Evolutionary conservation across 495 filamentous ascomycete species (phyloP).

Genomic region (Penicillium cosmopolitanum): DNA sequence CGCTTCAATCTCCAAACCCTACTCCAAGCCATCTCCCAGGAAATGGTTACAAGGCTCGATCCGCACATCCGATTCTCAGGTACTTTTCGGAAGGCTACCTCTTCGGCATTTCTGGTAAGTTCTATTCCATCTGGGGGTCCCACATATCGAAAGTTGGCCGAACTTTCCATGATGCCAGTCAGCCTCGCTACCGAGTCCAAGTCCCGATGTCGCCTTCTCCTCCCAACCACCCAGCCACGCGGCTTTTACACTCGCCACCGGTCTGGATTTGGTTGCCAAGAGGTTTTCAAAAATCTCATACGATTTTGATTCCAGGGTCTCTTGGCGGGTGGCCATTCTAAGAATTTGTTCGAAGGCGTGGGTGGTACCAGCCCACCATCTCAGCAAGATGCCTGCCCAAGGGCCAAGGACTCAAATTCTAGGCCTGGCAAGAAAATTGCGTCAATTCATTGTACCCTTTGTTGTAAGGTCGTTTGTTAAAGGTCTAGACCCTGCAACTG

Average conservation of each 20-base stretch:
- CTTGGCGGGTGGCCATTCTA: conserved; percentile 4
- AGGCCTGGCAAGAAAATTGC: background rate
- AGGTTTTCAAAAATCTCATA: background rate
- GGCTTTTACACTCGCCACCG: background rate
- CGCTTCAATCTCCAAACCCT: background rate
- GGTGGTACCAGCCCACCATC: background rate
- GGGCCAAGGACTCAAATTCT: background rate
- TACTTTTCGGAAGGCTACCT: background rate
- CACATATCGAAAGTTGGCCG: background rate
- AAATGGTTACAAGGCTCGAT: background rate
- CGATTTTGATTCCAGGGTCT: background rate
- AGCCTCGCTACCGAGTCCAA: background rate
- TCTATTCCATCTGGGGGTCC: background rate
- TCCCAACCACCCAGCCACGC: background rate
- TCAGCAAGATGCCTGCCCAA: background rate
- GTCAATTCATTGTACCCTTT: background rate
- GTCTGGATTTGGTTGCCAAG: background rate
- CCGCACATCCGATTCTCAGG: background rate
- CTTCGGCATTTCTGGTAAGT: background rate
- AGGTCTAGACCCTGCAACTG: background rate
- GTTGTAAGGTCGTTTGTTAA: background rate
- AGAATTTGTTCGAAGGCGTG: background rate
- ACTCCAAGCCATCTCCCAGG: background rate
- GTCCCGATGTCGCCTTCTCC: conserved; percentile 3
- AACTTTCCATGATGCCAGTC: conserved; percentile 1